phyloP scores from a whole-genome alignment of 2,329 filamentous ascomycete species.

The Nemania sp. region DNA sequence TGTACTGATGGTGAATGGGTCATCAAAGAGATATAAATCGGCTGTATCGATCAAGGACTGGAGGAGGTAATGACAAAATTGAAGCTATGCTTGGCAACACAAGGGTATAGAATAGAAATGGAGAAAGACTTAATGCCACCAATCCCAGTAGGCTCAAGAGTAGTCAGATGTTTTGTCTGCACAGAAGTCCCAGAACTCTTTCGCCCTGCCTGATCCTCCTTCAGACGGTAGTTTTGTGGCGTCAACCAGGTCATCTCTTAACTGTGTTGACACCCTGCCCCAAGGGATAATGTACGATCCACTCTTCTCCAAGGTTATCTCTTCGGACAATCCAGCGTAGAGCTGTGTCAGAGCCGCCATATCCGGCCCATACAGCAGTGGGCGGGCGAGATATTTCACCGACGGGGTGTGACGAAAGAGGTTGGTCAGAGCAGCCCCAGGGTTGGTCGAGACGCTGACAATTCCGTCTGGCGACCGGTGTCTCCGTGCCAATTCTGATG shows the following conservation, averaged over 20 bases:
- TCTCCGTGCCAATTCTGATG: slow-evolving; percentile 26
- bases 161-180: slow-evolving; percentile 15
- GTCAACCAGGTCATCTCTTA: slow-evolving; percentile 20
- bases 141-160: too few species aligned
- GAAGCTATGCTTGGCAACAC: too few species aligned
- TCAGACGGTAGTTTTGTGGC: slow-evolving; percentile 16
- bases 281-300: slow-evolving; percentile 25
- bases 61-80: too few species aligned
- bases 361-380: slow-evolving; percentile 25
- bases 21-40: too few species aligned
- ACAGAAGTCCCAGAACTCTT: slow-evolving; percentile 27
- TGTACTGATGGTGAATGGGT: too few species aligned
- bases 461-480: slow-evolving; percentile 7
- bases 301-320: slow-evolving; percentile 13
- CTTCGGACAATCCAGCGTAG: slow-evolving; percentile 18
- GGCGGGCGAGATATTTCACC: slow-evolving; percentile 24
- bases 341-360: slow-evolving; percentile 21
- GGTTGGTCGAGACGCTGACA: slow-evolving; percentile 28
- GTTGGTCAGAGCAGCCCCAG: slow-evolving; percentile 26
- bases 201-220: slow-evolving; percentile 23
- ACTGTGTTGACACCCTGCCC: slow-evolving; percentile 10
- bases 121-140: too few species aligned
- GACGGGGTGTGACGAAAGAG: slow-evolving; percentile 31
- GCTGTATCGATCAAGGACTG: too few species aligned
- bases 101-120: too few species aligned